phyloP scores from a whole-genome alignment of 805 yeast species.

The Sugiyamaella boreocaroliniensis region DNA sequence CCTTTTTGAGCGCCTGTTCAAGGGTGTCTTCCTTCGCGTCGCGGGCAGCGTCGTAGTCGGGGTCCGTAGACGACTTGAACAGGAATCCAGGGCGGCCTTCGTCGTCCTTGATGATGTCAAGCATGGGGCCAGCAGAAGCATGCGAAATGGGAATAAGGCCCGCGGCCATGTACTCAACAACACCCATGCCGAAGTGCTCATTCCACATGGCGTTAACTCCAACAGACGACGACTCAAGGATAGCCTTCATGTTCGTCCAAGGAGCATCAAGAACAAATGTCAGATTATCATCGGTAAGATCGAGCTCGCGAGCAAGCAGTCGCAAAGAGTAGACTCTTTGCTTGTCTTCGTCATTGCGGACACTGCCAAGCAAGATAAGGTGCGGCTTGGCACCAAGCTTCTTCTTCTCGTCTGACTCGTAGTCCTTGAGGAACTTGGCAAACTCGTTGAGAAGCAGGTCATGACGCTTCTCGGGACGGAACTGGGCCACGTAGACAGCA shows the following conservation, averaged over 20 bases:
- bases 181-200: constrained; percentile 97
- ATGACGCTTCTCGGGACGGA: constrained; percentile 93
- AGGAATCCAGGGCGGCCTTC: constrained; percentile 64
- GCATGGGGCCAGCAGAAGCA: constrained; percentile 90
- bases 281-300: constrained; percentile 37
- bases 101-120: constrained; percentile 68
- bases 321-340: constrained; percentile 47
- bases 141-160: constrained; percentile 88
- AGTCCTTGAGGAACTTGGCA: constrained; percentile 41
- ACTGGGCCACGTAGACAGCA: constrained; percentile 75
- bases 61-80: constrained; percentile 64
- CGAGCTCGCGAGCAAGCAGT: constrained; percentile 37
- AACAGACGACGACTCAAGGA: constrained; percentile 50
- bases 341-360: constrained; percentile 63
- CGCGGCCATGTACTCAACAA: constrained; percentile 83
- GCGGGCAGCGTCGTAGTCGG: constrained; percentile 43
- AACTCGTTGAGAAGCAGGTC: constrained; percentile 59
- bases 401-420: constrained; percentile 19
- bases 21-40: constrained; percentile 41
- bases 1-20: constrained; percentile 41
- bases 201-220: constrained; percentile 99
- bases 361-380: constrained; percentile 75
- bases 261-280: constrained; percentile 69
- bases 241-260: constrained; percentile 51
- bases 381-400: constrained; percentile 38